Conservation (phyloP, 169 alveolate genomes). For the Plasmodium cynomolgi region DNA sequence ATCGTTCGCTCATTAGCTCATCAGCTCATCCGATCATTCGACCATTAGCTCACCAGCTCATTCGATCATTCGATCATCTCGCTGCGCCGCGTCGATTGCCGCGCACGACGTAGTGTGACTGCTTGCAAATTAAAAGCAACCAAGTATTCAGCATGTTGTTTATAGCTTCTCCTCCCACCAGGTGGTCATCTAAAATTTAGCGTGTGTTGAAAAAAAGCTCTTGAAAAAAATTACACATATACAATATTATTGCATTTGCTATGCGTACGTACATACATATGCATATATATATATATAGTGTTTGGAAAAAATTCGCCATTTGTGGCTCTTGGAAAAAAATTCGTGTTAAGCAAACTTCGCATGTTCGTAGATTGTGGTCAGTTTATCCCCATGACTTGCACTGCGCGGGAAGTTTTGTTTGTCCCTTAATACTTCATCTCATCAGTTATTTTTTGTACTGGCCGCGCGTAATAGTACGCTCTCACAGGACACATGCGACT, state of each 20-base stretch:
- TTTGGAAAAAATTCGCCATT: constrained; percentile 17
- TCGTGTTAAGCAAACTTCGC: not conserved
- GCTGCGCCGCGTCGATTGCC: not conserved
- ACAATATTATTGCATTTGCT: not conserved
- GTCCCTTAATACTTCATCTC: not conserved
- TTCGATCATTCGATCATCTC: not conserved
- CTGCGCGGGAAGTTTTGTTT: not conserved
- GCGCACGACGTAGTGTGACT: not conserved
- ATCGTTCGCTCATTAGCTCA: not conserved
- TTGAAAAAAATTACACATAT: not conserved
- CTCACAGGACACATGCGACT: not conserved
- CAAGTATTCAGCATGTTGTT: not conserved
- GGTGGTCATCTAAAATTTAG: not conserved
- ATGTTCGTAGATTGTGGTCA: not conserved
- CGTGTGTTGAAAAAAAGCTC: not conserved
- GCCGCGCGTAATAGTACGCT: not conserved
- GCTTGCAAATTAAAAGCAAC: not conserved
- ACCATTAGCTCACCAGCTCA: not conserved
- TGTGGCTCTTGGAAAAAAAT: constrained; percentile 7
- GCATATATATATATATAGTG: not conserved
- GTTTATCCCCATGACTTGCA: not conserved
- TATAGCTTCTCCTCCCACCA: not conserved
- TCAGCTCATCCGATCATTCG: too few species aligned
- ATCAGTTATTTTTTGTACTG: constrained; percentile 3
- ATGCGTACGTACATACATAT: not conserved